Conservation (phyloP, 257 asterid genomes). For the Schizonepeta tenuifolia region DNA sequence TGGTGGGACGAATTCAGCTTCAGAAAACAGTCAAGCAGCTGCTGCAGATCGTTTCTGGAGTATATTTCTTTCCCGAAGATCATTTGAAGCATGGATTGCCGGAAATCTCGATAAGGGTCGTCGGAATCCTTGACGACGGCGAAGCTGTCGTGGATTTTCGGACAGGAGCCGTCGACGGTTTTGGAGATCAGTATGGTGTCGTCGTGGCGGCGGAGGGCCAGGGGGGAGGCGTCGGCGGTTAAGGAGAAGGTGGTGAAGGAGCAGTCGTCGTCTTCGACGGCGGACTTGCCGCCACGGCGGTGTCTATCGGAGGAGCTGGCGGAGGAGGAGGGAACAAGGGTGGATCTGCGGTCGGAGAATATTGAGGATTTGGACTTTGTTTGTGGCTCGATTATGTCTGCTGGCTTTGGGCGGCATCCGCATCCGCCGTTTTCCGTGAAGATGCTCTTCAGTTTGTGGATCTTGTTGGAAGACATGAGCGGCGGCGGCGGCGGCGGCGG, state of each 20-base stretch:
- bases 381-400: constrained; percentile 49
- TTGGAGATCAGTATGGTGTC: constrained; percentile 6
- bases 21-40: constrained; percentile 69
- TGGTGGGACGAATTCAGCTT: constrained; percentile 59
- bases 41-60: constrained; percentile 53
- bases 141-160: constrained; percentile 51
- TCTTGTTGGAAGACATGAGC: constrained; percentile 45
- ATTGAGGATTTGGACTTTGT: constrained; percentile 26
- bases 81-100: constrained; percentile 81
- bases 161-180: constrained; percentile 10
- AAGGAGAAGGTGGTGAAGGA: constrained; percentile 43
- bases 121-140: constrained; percentile 72
- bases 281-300: constrained; percentile 25
- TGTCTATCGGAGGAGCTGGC: constrained; percentile 29
- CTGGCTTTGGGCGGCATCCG: constrained; percentile 55
- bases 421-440: constrained; percentile 43
- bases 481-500: constrained; percentile 7
- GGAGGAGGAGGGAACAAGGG: constrained; percentile 37
- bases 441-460: constrained; percentile 45
- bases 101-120: constrained; percentile 76
- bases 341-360: too few species aligned
- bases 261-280: constrained; percentile 31
- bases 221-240: constrained; percentile 29
- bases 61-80: constrained; percentile 61
- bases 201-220: not conserved